Evolutionary conservation across 768 basidiomycete species (phyloP), one percentile per base, ranked within the genome.

Genomic region (Hydnum rufescens): DNA sequence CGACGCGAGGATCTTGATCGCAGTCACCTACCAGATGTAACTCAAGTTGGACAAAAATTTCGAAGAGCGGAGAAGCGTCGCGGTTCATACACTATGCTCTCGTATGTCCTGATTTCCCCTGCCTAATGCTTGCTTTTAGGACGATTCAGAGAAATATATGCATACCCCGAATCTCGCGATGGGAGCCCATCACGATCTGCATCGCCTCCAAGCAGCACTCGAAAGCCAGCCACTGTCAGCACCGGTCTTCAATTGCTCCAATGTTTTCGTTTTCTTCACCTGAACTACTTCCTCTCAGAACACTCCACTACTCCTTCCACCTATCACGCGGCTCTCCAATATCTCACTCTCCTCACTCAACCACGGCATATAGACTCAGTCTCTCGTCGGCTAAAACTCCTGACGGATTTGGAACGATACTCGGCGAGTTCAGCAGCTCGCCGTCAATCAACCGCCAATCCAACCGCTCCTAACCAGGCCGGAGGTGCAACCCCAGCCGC

Each of bases 311-410:
- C 70, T 96, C n/a, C 68, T 95, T 3, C 80, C 86, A 0, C 74
- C 84, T 48, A 72, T 96, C 51, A 74, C 75, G 18, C 77, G 84
- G 43, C 75, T 96, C 42, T 88, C 86, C 60, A 76, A 77, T 22
- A 89, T 95, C 69, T 97, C 23, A 76, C 79, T 4, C 71, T 96
- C 16, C 77, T 99, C 44, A 86, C 93, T 0, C 90, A 96, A 67
- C 93, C 95, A 0, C 78, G 92, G 16, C 90, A 97, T 61, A 80
- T 97, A 49, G 95, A 99, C 64, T 84, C 88, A 6, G 83, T 96
- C 56, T 92, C 92, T 1, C 77, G 93, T 3, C 80, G 93, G 3
- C 74, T 97, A 55, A 99, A 97, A 61, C 69, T 96, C 4, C 74
- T 97, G 18, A 81, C 89, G 1, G 95, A 99, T 64, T 74, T 99